A percentile compares a stretch with the other conserved stretches of the same genome.
These are phyloP conservation scores for Metschnikowia aberdeeniae DNA, from an alignment of 805 yeast genomes.

Conservation along the genomic window DNA sequence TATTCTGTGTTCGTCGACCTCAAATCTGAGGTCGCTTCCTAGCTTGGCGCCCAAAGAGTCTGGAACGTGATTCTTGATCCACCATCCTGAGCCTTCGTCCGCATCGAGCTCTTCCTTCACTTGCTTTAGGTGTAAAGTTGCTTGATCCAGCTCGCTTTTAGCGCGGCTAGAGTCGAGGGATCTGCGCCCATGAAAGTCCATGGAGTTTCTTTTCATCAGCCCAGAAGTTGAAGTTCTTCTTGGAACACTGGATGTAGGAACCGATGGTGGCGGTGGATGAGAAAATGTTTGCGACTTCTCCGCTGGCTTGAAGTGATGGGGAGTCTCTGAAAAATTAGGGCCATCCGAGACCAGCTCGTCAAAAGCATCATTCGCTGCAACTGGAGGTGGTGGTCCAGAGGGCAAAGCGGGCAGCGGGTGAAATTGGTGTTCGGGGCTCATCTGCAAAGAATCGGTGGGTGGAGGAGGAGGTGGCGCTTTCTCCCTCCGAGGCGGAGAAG, in stretches of 20 bases:
- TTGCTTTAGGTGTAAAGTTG: conserved; percentile 22
- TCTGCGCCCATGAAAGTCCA: conserved; percentile 7
- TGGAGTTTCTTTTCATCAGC: conserved; percentile 7
- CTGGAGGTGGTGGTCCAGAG: conserved; percentile 11
- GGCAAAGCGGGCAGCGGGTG: conserved; percentile 7
- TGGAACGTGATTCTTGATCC: conserved; percentile 60
- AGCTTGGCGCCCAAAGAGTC: conserved; percentile 38
- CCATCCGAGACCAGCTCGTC: conserved; percentile 12
- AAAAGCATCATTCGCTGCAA: conserved; percentile 3
- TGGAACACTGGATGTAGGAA: conserved; percentile 11
- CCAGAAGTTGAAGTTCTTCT: conserved; percentile 17
- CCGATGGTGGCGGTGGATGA: conserved; percentile 14
- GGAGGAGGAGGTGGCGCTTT: conserved; percentile 7
- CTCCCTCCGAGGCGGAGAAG: conserved; percentile 6
- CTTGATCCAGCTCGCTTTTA: conserved; percentile 24
- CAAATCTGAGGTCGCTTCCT: conserved; percentile 53
- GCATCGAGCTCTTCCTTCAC: conserved; percentile 30
- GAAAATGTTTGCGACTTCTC: conserved; percentile 11
- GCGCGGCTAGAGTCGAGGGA: conserved; percentile 9
- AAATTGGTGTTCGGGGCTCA: background rate
- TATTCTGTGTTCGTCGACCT: conserved; percentile 56
- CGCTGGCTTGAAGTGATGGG: background rate
- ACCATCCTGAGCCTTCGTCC: conserved; percentile 52
- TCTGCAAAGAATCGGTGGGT: conserved; percentile 9
- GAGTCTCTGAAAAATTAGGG: conserved; percentile 5